These are phyloP conservation scores for Globisporangium nunn DNA, from an alignment of 352 stramenopile genomes.

Conservation along the genomic window DNA sequence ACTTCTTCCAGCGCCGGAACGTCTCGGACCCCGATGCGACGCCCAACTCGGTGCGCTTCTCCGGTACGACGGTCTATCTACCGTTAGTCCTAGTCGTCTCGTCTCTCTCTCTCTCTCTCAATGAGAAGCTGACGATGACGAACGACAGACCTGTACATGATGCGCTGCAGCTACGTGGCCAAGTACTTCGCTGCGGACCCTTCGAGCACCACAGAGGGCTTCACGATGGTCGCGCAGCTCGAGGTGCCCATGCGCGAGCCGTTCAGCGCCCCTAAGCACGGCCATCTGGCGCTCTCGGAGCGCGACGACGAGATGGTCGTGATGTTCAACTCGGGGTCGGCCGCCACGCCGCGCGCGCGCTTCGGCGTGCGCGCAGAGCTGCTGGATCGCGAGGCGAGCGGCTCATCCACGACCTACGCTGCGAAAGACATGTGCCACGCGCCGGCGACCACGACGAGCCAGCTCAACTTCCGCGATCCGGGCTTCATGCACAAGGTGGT, in stretches of 20 bases:
- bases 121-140: neutral
- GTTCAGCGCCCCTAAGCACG: conserved; percentile 57
- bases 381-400: conserved; percentile 18
- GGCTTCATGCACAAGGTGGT: conserved; percentile 80
- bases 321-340: conserved; percentile 67
- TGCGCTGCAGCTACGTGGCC: conserved; percentile 61
- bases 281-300: conserved; percentile 44
- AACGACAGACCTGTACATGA: conserved; percentile 41
- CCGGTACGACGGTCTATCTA: conserved; percentile 1
- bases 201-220: neutral
- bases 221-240: conserved; percentile 22
- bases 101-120: neutral
- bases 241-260: conserved; percentile 40
- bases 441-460: conserved; percentile 51
- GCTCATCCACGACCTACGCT: conserved; percentile 57
- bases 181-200: conserved; percentile 45
- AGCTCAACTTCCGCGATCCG: conserved; percentile 68
- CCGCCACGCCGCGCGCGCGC: conserved; percentile 29
- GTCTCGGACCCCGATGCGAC: conserved; percentile 24
- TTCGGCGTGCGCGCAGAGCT: conserved; percentile 26
- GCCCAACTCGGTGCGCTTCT: conserved; percentile 46
- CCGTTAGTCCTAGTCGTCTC: neutral
- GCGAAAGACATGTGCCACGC: conserved; percentile 56
- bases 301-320: conserved; percentile 48
- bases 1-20: conserved; percentile 35